A percentile compares a stretch with the other conserved stretches of the same genome.
phyloP scores from a whole-genome alignment of 129 eudicot genomes.

The Rutidosis leptorrhynchoides region DNA sequence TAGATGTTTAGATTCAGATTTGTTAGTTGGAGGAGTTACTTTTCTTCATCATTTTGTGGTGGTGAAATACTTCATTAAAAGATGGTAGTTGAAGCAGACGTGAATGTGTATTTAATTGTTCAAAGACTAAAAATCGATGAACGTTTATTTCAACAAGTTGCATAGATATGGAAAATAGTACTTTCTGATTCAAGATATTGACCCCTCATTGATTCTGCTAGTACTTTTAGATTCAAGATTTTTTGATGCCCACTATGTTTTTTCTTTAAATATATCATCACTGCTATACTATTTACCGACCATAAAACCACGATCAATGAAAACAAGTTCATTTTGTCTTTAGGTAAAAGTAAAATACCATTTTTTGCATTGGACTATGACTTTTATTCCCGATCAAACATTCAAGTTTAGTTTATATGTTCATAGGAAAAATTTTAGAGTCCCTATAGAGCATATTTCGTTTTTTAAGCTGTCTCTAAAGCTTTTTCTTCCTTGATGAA shows the following conservation, averaged over 20 bases:
- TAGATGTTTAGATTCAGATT: not conserved
- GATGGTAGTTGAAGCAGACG: slow-evolving; percentile 13
- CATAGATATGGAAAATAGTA: not conserved
- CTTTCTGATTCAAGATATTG: slow-evolving; percentile 4
- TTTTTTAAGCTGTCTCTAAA: no score
- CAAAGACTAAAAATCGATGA: not conserved
- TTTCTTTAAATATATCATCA: no score
- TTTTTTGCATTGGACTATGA: not conserved
- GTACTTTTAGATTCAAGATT: not conserved
- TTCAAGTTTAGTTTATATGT: not conserved
- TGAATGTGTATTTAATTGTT: slow-evolving; percentile 1
- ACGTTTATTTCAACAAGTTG: slow-evolving; percentile 14
- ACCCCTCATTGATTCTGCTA: not conserved
- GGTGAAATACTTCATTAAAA: slow-evolving; percentile 7
- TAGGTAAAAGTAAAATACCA: not conserved
- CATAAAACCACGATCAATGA: not conserved
- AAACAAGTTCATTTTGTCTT: not conserved
- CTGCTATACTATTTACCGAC: slow-evolving; percentile 3
- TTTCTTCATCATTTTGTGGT: not conserved
- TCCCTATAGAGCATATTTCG: not conserved
- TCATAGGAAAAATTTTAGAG: no score
- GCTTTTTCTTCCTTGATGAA: not conserved
- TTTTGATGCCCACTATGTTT: not conserved
- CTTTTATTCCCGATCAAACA: not conserved
- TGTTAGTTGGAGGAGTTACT: slow-evolving; percentile 5